These are phyloP conservation scores for Symbiodinium natans DNA, from an alignment of 73 alveolate genomes.

Conservation along the genomic window DNA sequence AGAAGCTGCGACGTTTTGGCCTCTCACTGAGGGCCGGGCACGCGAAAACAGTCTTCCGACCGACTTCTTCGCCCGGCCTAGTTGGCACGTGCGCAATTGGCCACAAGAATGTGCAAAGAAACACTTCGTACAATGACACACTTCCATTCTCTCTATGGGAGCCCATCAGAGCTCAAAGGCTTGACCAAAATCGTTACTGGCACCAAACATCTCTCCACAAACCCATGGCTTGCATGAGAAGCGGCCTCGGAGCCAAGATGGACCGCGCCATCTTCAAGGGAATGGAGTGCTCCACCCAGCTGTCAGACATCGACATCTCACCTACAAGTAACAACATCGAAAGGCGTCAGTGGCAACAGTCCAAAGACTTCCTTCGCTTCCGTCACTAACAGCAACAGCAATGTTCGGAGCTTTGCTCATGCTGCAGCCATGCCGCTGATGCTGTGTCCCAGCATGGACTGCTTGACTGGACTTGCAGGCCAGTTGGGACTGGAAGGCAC, in stretches of 20 bases:
- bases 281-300: constrained; percentile 9
- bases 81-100: not conserved
- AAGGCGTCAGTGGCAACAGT: no score
- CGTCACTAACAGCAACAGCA: no score
- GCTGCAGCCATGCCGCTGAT: not conserved
- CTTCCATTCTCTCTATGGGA: no score
- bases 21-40: not conserved
- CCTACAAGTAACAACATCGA: not conserved
- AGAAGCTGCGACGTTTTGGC: no score
- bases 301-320: not conserved
- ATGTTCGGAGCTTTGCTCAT: no score
- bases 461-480: constrained; percentile 4
- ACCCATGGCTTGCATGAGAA: no score
- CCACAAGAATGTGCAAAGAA: no score
- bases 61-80: constrained; percentile 3
- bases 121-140: no score
- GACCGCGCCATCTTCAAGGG: constrained; percentile 9
- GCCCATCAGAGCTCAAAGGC: no score
- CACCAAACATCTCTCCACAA: no score
- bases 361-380: no score
- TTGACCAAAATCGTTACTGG: no score
- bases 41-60: not conserved
- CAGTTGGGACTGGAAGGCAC: constrained; percentile 10
- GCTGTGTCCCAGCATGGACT: not conserved
- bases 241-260: not conserved